Evolutionary conservation across 2,329 filamentous ascomycete species (phyloP), one percentile per base, ranked within the genome.

Genomic region (Calonectria honghensis): DNA sequence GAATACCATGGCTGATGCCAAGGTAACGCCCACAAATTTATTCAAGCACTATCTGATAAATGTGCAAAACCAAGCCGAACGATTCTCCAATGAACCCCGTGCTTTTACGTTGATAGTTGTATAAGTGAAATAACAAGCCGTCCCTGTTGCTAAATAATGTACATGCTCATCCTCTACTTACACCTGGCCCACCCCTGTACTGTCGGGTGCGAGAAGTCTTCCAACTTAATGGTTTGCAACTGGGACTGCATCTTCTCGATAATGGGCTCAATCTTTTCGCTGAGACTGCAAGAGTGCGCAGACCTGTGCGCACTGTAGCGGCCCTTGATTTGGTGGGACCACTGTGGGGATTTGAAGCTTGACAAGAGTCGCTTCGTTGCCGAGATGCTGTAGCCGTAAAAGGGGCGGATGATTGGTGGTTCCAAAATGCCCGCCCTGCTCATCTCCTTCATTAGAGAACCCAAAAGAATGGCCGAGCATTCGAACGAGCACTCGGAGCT

Each of bases 401-500:
- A 63, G 3, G 57, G 57, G 27, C 57, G 29, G 35, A 63, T 63
- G 16, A 63, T 39, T 9, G 57, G 63, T 52, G 32, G 75, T 14
- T 63, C 59, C 7, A 73, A 59, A 18, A 73, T 51, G 1, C 35
- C 57, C 7, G 45, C 20, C 51, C n/a, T 35, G 24, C 16, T 68
- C 50, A 76, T 48, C n/a, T 73, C 27, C 10, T 75, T 79, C 7
- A 65, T 73, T 16, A 80, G 32, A 2, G 74, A 68, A 35, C 79
- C 78, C 10, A 80, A 72, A 13, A 78, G 61, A 16, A 77, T 74
- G 3, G 74, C 72, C 9, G 72, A 75, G 31, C 77, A 80, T 27
- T 73, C 75, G 37, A 72, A 74, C 27, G 51, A 69, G 67, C 75
- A 80, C 37, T 16, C 54, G 0, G 7, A 11, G 31, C 51, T 27